Evolutionary conservation across 1,139 yeast genomes (phyloP), one percentile per base, ranked within the genome.

Genomic region (Kluyveromyces sp.): DNA sequence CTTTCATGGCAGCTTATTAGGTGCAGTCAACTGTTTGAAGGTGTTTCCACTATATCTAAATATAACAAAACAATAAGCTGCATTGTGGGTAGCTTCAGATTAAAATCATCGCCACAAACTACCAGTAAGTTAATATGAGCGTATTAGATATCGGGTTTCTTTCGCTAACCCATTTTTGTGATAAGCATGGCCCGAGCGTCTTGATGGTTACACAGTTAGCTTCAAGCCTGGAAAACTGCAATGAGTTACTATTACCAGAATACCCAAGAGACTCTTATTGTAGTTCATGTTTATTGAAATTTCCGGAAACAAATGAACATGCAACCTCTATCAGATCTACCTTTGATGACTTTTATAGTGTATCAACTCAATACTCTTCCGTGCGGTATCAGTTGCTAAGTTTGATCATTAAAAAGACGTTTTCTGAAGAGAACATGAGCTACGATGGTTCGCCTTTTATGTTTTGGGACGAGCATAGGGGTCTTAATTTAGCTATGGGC

Each of bases 141-240:
- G 45, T 57, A 25, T 8, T 15, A 3, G 41, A 38, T 30, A 30
- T 15, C 4, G 51, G 54, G 43, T 47, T 61, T 25, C 69, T 84
- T 25, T 76, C 88, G 40, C 63, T 86, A 49, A 84, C 89, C 0
- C 95, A 86, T 59, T 87, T 86, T 61, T 87, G 96, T 64, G 96
- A 87, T 65, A 73, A 82, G 32, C 95, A 87, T 60, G 96, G 96
- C 0, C 95, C 96, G 0, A 73, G 83, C 21, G 75, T 82, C 41
- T 72, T 87, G n/a, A 66, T 83, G 57, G 85, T 90, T 56, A 83
- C 95, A 0, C 92, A 84, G 57, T 50, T 58, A 2, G 56, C 58
- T n/a, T 40, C 46, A 4, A 45, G 45, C n/a, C 52, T 53, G 8
- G 54, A 50, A 2, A 43, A 48, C 1, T 61, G 59, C 15, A 58